A percentile compares a stretch with the other conserved stretches of the same genome.
These are phyloP conservation scores for Lolium multiflorum DNA, from an alignment of 176 grass and related monocot genomes.

Conservation along the genomic window DNA sequence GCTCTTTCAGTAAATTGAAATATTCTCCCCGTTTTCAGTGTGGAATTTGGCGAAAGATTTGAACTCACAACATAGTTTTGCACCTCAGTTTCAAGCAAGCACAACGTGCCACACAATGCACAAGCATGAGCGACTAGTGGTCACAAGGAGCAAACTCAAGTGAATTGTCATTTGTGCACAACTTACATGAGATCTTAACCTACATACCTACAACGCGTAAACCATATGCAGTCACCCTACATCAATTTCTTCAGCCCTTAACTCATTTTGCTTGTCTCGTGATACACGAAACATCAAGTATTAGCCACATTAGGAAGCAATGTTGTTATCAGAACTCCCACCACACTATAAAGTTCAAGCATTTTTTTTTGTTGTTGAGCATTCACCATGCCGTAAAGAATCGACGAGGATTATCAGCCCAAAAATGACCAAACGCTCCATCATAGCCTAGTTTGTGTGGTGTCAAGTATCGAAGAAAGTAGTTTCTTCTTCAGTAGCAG, in stretches of 20 bases:
- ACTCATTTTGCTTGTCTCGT: neutral
- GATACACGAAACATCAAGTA: neutral
- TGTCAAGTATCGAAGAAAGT: neutral
- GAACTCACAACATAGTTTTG: neutral
- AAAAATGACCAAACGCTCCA: neutral
- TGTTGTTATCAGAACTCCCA: neutral
- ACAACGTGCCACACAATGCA: neutral
- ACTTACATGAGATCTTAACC: neutral
- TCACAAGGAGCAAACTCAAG: neutral
- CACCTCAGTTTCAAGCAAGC: neutral
- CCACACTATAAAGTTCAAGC: neutral
- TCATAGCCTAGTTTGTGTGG: neutral
- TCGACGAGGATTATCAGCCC: neutral
- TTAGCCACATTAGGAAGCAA: neutral
- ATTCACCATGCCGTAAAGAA: neutral
- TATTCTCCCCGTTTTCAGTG: neutral
- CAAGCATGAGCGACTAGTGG: neutral
- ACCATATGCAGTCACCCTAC: neutral
- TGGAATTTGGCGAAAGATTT: neutral
- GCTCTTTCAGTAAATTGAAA: slow-evolving; percentile 30
- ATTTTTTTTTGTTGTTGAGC: neutral
- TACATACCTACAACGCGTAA: neutral
- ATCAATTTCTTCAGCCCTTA: neutral
- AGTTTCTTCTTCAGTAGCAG: neutral
- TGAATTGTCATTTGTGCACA: neutral